Evolutionary conservation across 306 rosid species (phyloP).

Genomic region (Trifolium subterraneum): DNA sequence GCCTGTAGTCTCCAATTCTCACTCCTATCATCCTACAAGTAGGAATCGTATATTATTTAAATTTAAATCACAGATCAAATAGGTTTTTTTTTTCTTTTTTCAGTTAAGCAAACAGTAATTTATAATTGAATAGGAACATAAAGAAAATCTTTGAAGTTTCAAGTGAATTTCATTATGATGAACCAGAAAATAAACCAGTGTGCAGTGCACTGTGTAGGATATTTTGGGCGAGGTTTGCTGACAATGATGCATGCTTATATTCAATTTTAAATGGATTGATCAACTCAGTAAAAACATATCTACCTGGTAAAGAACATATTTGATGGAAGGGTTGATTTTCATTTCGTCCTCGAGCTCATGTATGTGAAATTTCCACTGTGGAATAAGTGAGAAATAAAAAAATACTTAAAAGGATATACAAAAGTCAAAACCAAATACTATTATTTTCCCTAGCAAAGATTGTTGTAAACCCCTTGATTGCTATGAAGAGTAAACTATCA

Average conservation of each 20-base stretch:
- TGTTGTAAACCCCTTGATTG: not conserved
- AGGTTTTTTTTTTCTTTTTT: no score
- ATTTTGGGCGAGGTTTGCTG: not conserved
- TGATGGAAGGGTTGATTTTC: constrained; percentile 60
- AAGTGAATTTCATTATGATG: not conserved
- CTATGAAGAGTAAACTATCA: constrained; percentile 11
- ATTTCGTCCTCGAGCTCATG: constrained; percentile 73
- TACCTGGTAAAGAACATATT: constrained; percentile 64
- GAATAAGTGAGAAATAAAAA: constrained; percentile 33
- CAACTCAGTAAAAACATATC: constrained; percentile 9
- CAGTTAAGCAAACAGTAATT: no score
- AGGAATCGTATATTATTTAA: not conserved
- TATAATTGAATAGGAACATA: constrained; percentile 16
- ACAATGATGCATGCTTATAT: constrained; percentile 19
- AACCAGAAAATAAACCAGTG: not conserved
- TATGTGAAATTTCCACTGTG: constrained; percentile 67
- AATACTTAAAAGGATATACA: constrained; percentile 8
- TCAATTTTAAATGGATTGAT: not conserved
- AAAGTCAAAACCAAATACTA: constrained; percentile 27
- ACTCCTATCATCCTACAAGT: constrained; percentile 59
- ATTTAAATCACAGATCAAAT: constrained; percentile 3
- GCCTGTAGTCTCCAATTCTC: constrained; percentile 66
- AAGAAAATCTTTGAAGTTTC: not conserved
- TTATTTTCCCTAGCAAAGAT: constrained; percentile 10
- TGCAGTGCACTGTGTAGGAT: not conserved